Base-by-base conservation (phyloP, 176 grass and related monocot species). In the Hordeum marinum region DNA sequence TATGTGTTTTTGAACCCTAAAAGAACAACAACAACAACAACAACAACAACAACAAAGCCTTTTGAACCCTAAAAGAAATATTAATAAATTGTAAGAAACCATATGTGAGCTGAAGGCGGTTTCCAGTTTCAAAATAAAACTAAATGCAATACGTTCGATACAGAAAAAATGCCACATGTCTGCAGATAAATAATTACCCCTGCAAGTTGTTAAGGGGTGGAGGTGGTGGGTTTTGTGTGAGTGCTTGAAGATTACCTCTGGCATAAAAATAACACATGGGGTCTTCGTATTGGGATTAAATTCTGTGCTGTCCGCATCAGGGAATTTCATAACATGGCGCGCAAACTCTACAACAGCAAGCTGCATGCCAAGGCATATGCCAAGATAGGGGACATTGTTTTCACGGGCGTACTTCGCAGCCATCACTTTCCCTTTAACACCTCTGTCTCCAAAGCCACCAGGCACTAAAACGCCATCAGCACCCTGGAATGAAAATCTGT, bases 351-450 rank as follows among this genome's bases (percentile, higher is more conserved):
- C 71, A 25, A 95, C 93, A 26, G 93, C 93, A 82, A 95, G 90
- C 86, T 95, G 93, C 93, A 95, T 92, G 55, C 93, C 93, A 12
- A 95, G 88, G 84, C 93, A 95, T 82, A 95, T 95, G 29, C 93
- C 93, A 88, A 95, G 86, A 84, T 90, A 95, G 21, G 93, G 93
- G 18, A 95, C 83, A 75, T 89, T 90, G 14, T 84, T 90, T 92
- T 95, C 86, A 75, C 93, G 93, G 50, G 93, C 93, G 82, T 89
- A 95, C 89, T 92, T 90, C 61, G 93, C 88, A 32, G 93, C 93
- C 66, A 95, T 57, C 65, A 88, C 88, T 90, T 95, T 95, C 72
- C 93, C 93, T 82, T 92, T 83, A 72, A 95, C 90, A 35, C 93
- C 93, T 92, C 93, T 92, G 43, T 92, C 90, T 41, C 93, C 93